A percentile compares a stretch with the other conserved stretches of the same genome.
phyloP scores from a whole-genome alignment of 345 rosid species.

The Salix koriyanagi region DNA sequence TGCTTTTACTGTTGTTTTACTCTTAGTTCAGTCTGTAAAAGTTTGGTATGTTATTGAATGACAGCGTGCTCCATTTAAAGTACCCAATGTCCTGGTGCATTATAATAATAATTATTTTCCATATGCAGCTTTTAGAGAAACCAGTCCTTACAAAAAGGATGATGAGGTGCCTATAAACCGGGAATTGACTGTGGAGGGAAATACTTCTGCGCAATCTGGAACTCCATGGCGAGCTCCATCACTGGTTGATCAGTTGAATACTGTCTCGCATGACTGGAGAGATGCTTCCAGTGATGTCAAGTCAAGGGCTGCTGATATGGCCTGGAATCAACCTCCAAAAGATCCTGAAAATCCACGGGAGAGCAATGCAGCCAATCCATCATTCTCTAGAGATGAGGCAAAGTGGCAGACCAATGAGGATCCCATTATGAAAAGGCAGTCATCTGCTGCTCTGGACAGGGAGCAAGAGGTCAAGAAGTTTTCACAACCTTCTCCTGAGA shows the following conservation, averaged over 20 bases:
- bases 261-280: constrained; percentile 40
- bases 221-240: constrained; percentile 54
- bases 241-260: constrained; percentile 42
- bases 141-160: constrained; percentile 36
- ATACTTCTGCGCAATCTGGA: constrained; percentile 35
- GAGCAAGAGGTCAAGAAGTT: constrained; percentile 68
- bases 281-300: constrained; percentile 44
- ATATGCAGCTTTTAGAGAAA: constrained; percentile 52
- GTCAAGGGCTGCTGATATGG: constrained; percentile 41
- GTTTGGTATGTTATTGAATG: background rate
- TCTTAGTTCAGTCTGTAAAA: background rate
- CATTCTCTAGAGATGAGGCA: constrained; percentile 49
- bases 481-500: constrained; percentile 63
- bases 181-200: constrained; percentile 44
- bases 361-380: constrained; percentile 34
- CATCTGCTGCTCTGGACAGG: constrained; percentile 54
- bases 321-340: constrained; percentile 50
- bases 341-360: constrained; percentile 44
- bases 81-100: background rate
- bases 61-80: background rate
- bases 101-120: constrained; percentile 7
- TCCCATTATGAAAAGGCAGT: constrained; percentile 52
- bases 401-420: constrained; percentile 55
- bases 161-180: constrained; percentile 41
- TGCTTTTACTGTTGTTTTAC: background rate